Conservation (phyloP, 805 yeast species). For the Naumovozyma baii region DNA sequence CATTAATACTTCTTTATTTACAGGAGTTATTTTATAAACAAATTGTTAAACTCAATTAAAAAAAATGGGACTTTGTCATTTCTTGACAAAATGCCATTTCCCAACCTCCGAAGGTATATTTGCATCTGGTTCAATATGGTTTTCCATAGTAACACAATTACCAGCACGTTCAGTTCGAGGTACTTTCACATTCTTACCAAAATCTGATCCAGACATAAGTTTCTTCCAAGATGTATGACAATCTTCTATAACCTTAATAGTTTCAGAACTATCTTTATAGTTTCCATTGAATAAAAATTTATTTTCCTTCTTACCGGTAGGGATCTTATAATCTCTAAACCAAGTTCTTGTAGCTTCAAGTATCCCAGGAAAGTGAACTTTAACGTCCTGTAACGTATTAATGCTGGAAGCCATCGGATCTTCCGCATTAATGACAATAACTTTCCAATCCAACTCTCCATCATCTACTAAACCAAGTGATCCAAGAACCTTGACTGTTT, state of each 20-base stretch:
- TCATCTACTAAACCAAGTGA: constrained; percentile 76
- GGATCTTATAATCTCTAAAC: constrained; percentile 78
- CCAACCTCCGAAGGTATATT: constrained; percentile 35
- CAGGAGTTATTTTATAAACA: no score
- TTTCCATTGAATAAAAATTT: constrained; percentile 66
- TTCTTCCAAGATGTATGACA: constrained; percentile 62
- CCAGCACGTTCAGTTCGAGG: constrained; percentile 46
- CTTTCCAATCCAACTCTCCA: constrained; percentile 96
- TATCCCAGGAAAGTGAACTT: constrained; percentile 58
- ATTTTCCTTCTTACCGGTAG: constrained; percentile 72
- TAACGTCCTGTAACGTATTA: constrained; percentile 59
- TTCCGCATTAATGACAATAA: constrained; percentile 56
- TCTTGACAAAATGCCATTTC: constrained; percentile 26
- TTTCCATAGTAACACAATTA: constrained; percentile 28
- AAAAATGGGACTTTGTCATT: no score
- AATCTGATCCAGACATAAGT: constrained; percentile 38
- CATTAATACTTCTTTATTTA: no score
- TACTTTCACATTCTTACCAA: constrained; percentile 25
- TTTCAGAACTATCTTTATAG: constrained; percentile 47
- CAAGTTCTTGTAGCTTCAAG: constrained; percentile 60
- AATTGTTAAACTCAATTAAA: no score
- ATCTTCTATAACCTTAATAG: constrained; percentile 50
- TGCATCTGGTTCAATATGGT: constrained; percentile 22
- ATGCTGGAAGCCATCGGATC: constrained; percentile 58
- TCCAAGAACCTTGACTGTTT: constrained; percentile 61